Base-by-base conservation (phyloP, 192 early-diverging fungal genomes). In the Backusella liffmaniae region DNA sequence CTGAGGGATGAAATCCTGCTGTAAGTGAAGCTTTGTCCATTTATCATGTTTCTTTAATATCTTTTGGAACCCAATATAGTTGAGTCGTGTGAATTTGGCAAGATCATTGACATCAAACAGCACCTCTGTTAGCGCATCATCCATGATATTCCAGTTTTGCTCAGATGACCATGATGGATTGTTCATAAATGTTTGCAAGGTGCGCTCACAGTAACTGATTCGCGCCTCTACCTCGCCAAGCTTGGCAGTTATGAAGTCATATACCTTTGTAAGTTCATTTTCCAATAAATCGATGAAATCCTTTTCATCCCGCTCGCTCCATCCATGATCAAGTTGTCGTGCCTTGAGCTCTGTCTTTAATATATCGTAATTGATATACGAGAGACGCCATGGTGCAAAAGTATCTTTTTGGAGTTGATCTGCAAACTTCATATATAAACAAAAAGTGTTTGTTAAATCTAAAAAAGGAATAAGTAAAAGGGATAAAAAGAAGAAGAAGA, bases 41-140 rank as follows among this genome's bases (percentile, higher is more conserved):
- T 96, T 96, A 83, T 99, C 97, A 81, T 99, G 98, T 85, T 99
- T 99, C 85, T 99, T 99, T 75, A 99, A 85, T 77, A 98, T 98
- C 88, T 97, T 93, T 72, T 91, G 87, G 73, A 95, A 93, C 32
- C 92, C 94, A 23, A 92, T 91, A 78, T 92, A 95, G 86, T 95
- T 95, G 78, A 93, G 85, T 8, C 94, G 86, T 16, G 90, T 90
- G 73, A 91, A 95, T 76, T 92, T 93, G 59, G 93, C 90, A 67
- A 95, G 84, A 78, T 95, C 91, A 76, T 94, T 93, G 30, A 94
- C 88, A 70, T 93, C 94, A 76, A 88, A 85, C 1, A 91, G 88
- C 66, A 95, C 91, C 32, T 88, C 83, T 67, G 91, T 88, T 62
- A 95, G 89, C 37, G 86, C 83, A 70, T 83, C 74, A 75, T 93